Evolutionary conservation across 2,329 filamentous ascomycete genomes (phyloP), one percentile per base, ranked within the genome.

Genomic region (Alternaria arbusti): DNA sequence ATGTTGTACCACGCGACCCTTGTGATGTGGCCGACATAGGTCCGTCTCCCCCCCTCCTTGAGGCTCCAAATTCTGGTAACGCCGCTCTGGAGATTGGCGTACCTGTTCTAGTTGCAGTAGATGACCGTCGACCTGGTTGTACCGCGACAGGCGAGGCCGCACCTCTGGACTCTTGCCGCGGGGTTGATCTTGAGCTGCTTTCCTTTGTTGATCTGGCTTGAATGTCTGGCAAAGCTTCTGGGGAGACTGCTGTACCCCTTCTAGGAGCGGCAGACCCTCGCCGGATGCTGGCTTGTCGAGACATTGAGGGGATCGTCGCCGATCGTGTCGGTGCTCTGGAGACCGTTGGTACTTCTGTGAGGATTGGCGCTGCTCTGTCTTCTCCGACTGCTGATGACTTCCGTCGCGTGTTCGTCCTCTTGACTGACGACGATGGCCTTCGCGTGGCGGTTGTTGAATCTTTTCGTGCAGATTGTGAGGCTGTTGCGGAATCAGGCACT

Each of bases 401-500:
- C 15, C 49, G 40, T 32, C 54, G 57, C 57, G 63, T 23, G 28
- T 47, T 58, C 51, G 32, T 32, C 62, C 28, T 54, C 20, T 56
- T 57, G 30, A 57, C 52, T 23, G 65, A 58, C 36, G 46, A 61
- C 51, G 65, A 65, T 22, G 51, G 59, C 28, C 63, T 59, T 56
- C 54, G 25, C 22, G 50, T 47, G 17, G 25, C 20, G 22, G 54
- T 17, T 30, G 57, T 44, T 43, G 54, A 43, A 9, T n/a, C 26
- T n/a, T 50, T 26, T 54, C 12, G 47, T 40, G 46, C 23, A 52
- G 47, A 26, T 25, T 20, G 36, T 47, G 46, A 22, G 22, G 25
- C 45, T 28, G 45, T 32, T 61, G 47, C 54, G 12, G 49, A 10
- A 8, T 43, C 23, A 13, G 47, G 54, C 22, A 43, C 62, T 65